Evolutionary conservation across 495 filamentous ascomycete species (phyloP).

Genomic region (Penicillium longicatenatum): DNA sequence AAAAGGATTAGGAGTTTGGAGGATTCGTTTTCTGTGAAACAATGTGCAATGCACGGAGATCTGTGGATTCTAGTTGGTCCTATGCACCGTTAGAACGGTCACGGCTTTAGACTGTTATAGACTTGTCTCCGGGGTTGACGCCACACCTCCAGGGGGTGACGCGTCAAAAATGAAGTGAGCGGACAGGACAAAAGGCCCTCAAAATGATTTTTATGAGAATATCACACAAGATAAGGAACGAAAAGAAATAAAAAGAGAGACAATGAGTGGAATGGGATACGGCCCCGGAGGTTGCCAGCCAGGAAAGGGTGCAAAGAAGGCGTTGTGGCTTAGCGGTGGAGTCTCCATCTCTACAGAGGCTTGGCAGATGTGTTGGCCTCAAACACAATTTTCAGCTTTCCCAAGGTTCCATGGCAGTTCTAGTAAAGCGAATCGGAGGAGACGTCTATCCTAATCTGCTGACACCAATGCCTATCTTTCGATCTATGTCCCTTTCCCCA

Average conservation of each 20-base stretch:
- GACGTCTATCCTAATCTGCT: too few species aligned
- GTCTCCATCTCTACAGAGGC: conserved; percentile 14
- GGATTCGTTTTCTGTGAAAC: neutral
- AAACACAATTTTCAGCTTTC: neutral
- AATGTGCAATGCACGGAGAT: neutral
- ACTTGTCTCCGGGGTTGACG: conserved; percentile 4
- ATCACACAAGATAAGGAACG: conserved; percentile 1
- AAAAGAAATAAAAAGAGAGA: conserved; percentile 14
- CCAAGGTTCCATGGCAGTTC: neutral
- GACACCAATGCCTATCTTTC: too few species aligned
- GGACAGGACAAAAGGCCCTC: conserved; percentile 9
- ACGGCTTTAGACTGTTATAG: conserved; percentile 7
- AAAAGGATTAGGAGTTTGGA: neutral
- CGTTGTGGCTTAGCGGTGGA: conserved; percentile 30
- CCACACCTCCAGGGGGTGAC: conserved; percentile 25
- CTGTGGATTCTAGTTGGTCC: conserved; percentile 5
- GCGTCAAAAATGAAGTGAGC: conserved; percentile 15
- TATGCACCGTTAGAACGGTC: conserved; percentile 12
- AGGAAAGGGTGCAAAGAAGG: conserved; percentile 6
- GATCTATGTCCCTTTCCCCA: neutral
- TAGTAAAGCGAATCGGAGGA: too few species aligned
- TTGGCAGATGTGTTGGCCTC: conserved; percentile 19
- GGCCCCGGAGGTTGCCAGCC: conserved; percentile 9
- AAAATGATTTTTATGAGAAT: conserved; percentile 4
- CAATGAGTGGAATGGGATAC: conserved; percentile 19